Conservation (phyloP, 2,329 filamentous ascomycete species). For the Pseudocercospora cruenta region DNA sequence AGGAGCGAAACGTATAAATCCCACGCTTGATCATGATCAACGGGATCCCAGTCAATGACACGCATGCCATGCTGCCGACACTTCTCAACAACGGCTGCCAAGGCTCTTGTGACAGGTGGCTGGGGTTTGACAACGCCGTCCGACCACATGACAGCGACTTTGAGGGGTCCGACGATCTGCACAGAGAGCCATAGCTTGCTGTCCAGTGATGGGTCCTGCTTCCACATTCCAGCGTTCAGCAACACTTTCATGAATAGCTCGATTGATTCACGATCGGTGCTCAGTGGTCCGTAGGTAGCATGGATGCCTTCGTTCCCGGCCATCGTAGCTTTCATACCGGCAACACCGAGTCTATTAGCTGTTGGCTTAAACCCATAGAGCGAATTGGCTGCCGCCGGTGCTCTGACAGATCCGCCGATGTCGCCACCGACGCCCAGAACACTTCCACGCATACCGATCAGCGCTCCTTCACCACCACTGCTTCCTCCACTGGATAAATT, state of each 20-base stretch:
- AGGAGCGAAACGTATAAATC: neutral
- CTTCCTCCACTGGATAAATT: conserved; percentile 65
- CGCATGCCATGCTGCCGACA: neutral
- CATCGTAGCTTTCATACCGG: conserved; percentile 35
- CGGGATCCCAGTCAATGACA: neutral
- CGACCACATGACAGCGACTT: conserved; percentile 5
- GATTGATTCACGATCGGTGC: conserved; percentile 24
- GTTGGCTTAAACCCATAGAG: conserved; percentile 36
- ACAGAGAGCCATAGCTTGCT: neutral
- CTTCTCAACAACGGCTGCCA: neutral
- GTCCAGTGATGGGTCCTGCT: conserved; percentile 19
- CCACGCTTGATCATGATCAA: conserved; percentile 7
- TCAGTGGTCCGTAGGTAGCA: conserved; percentile 29
- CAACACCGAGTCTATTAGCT: conserved; percentile 43
- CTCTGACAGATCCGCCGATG: conserved; percentile 67
- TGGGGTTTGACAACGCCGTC: conserved; percentile 1
- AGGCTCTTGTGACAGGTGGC: neutral
- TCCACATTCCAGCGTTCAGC: conserved; percentile 22
- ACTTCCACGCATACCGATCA: conserved; percentile 62
- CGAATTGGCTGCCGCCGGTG: conserved; percentile 76
- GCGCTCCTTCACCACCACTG: conserved; percentile 66
- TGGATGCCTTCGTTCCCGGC: conserved; percentile 37
- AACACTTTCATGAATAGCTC: conserved; percentile 27
- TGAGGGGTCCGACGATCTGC: neutral
- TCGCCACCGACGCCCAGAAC: conserved; percentile 66